Conservation (phyloP, 163 green algal species). For the Coccomyxa subellipsoidea region DNA sequence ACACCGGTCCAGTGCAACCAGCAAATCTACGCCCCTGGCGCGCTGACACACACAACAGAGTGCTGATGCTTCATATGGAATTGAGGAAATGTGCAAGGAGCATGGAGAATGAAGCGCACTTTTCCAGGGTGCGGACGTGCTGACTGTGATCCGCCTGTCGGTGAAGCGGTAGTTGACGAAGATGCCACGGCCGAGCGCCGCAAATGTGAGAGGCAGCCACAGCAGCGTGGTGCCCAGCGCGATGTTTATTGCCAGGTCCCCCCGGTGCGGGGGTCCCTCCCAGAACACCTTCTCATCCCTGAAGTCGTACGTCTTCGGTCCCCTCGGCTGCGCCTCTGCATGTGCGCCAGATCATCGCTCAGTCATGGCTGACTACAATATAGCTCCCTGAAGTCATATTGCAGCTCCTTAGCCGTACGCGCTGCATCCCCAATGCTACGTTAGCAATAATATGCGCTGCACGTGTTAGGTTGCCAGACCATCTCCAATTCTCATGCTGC, state of each 20-base stretch:
- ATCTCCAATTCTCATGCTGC: too few relatives aligned
- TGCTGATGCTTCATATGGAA: too few relatives aligned
- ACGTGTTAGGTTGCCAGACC: too few relatives aligned
- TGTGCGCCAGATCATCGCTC: not conserved
- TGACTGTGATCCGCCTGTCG: conserved; percentile 80
- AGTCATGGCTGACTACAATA: too few relatives aligned
- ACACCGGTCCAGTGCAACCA: too few relatives aligned
- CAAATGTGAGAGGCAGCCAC: conserved; percentile 89
- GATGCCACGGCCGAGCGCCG: conserved; percentile 62
- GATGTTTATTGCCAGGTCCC: conserved; percentile 76
- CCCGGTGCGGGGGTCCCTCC: conserved; percentile 41
- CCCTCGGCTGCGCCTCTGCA: not conserved
- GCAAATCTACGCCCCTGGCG: too few relatives aligned
- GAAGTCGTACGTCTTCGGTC: conserved; percentile 26
- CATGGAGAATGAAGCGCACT: conserved; percentile 41
- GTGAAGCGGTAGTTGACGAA: conserved; percentile 96
- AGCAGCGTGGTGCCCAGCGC: conserved; percentile 80
- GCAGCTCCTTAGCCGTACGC: not conserved
- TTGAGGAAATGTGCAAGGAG: not conserved
- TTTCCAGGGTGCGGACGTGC: conserved; percentile 84
- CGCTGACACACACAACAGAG: too few relatives aligned
- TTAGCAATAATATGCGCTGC: too few relatives aligned
- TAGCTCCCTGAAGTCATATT: not conserved
- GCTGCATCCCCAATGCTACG: too few relatives aligned
- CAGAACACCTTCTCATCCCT: conserved; percentile 53